phyloP scores from a whole-genome alignment of 345 rosid species.

The Gossypium sturtianum region DNA sequence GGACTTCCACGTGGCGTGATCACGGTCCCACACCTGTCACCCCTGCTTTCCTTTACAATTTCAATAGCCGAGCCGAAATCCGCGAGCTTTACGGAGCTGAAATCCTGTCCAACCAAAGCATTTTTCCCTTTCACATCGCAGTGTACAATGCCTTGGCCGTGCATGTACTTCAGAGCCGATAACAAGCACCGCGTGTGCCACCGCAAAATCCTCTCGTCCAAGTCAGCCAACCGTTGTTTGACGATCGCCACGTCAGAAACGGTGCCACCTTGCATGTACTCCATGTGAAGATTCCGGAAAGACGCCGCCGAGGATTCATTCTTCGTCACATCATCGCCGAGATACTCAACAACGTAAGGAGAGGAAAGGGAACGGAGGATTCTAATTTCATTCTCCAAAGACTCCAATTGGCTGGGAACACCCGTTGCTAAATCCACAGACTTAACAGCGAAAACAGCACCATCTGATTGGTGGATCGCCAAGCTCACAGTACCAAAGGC shows the following conservation, averaged over 20 bases:
- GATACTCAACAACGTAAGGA: slow-evolving; percentile 41
- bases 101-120: slow-evolving; percentile 35
- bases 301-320: slow-evolving; percentile 22
- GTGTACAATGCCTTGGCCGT: slow-evolving; percentile 56
- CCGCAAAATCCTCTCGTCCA: slow-evolving; percentile 33
- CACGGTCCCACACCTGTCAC: background rate
- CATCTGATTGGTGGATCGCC: slow-evolving; percentile 23
- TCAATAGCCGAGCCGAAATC: slow-evolving; percentile 64
- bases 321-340: slow-evolving; percentile 44
- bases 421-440: slow-evolving; percentile 32
- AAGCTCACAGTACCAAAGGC: slow-evolving; percentile 45
- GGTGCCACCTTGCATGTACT: slow-evolving; percentile 58
- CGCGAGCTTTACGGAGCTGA: slow-evolving; percentile 48
- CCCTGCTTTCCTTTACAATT: background rate
- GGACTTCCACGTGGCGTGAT: slow-evolving; percentile 74
- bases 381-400: slow-evolving; percentile 50
- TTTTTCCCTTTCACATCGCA: slow-evolving; percentile 74
- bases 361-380: slow-evolving; percentile 49
- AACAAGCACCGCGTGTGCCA: slow-evolving; percentile 48
- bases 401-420: slow-evolving; percentile 24
- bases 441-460: slow-evolving; percentile 50
- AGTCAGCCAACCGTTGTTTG: slow-evolving; percentile 8
- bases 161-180: slow-evolving; percentile 51
- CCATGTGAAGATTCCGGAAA: slow-evolving; percentile 60
- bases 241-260: slow-evolving; percentile 32